Base-by-base conservation (phyloP, 164 flowering plant genomes). In the Stephania yunnanensis region DNA sequence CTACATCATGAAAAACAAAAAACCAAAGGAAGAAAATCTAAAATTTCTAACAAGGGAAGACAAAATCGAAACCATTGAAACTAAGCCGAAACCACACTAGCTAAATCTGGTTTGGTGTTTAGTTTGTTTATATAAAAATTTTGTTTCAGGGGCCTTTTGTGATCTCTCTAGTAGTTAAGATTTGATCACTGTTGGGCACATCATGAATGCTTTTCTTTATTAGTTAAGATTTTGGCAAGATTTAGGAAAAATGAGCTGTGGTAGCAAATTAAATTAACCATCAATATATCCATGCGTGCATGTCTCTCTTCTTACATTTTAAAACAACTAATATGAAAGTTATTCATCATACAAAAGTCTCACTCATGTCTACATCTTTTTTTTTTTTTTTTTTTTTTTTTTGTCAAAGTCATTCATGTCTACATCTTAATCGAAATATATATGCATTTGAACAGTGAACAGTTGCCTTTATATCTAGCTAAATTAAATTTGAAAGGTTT, bases 221-320 rank as follows among this genome's bases (percentile, higher is more conserved):
- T 65, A 63, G 58, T 69, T 61, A 42, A 44, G 77, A 68, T 69
- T 64, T 63, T 78, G 75, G 74, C 46, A 71, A 78, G 77, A 67
- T 78, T 64, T 69, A 74, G 77, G 61, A 55, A 12, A 12, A 55
- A 55, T 55, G 1, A 6, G 61, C 61, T 55, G 61, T 55, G 17
- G 58, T 10, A 6, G 13, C 15, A 9, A 58, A 58, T 12, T 15
- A 15, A 58, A n/a, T n/a, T n/a, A 58, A 13, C 64, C 13, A 12
- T 58, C 64, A n/a, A 15, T 58, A 58, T 25, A 25, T 25, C 25
- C 25, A 25, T 25, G 25, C 25, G 0, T 25, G 25, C 0, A 25
- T 25, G 25, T 58, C 64, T 58, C 64, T 58, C 19, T 58, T 58
- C 64, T 58, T 4, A 58, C 10, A 58, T 77, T 72, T 36, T 53